Evolutionary conservation across 176 grass and related monocot genomes (phyloP).

Genomic region (Oryza glumipatula): DNA sequence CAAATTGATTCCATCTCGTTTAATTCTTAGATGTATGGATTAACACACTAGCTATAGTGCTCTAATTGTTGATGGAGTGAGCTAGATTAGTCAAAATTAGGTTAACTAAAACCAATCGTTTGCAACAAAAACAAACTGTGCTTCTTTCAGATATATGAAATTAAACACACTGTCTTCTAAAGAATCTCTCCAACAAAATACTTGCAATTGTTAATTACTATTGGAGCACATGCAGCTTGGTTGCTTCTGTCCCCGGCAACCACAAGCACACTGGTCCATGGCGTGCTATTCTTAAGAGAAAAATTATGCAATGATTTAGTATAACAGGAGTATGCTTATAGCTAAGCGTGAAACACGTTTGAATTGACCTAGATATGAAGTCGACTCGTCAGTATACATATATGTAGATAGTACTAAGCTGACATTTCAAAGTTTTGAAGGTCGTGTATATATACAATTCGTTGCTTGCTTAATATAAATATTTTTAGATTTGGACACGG

Average conservation of each 20-base stretch:
- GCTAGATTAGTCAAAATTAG: neutral
- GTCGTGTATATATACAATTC: neutral
- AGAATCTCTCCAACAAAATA: neutral
- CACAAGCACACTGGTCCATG: neutral
- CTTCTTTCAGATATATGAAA: neutral
- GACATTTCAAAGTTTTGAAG: neutral
- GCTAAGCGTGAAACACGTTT: conserved; percentile 27
- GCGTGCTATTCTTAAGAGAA: neutral
- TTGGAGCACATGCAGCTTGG: neutral
- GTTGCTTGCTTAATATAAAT: neutral
- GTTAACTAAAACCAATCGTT: neutral
- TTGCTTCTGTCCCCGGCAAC: neutral
- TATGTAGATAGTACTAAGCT: neutral
- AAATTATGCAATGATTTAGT: neutral
- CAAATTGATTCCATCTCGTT: neutral
- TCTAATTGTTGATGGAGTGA: neutral
- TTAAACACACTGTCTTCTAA: neutral
- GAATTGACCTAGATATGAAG: neutral
- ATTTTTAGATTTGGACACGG: no score
- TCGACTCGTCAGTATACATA: neutral
- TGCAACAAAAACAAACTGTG: neutral
- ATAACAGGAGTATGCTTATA: neutral
- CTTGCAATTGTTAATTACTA: neutral
- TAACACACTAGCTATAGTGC: neutral
- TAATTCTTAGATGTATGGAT: neutral